Percentiles rank a stretch among this genome's conserved stretches.
Evolutionary conservation across 106 monocot species (phyloP).

Genomic region (Dendrobium officinale): DNA sequence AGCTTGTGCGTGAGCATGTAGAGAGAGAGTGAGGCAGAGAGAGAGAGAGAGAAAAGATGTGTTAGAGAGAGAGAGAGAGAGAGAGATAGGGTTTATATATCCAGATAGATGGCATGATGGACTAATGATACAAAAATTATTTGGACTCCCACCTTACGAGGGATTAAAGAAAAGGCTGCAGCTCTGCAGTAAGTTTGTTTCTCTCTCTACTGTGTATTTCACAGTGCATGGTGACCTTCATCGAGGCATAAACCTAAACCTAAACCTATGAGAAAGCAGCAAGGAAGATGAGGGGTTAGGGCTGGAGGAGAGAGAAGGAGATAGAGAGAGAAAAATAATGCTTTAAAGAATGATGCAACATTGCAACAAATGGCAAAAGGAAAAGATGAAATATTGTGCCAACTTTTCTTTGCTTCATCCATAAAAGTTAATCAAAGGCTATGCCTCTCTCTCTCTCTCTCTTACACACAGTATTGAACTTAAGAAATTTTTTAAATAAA

Average conservation of each 20-base stretch:
- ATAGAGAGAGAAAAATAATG: no score
- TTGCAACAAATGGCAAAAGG: no score
- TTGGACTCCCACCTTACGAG: background rate
- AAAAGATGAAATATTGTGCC: no score
- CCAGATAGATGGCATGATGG: background rate
- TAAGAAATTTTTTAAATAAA: no score
- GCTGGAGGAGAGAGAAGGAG: no score
- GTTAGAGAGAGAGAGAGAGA: background rate
- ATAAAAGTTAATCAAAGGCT: no score
- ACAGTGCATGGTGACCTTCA: background rate
- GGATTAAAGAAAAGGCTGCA: conserved; percentile 2
- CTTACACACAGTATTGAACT: no score
- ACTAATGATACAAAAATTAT: background rate
- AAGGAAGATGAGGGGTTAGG: background rate
- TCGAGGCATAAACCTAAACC: background rate
- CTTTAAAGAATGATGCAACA: no score
- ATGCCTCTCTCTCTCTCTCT: no score
- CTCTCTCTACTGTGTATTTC: background rate
- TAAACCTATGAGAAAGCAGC: background rate
- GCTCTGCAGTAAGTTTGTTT: background rate
- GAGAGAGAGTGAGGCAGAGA: background rate
- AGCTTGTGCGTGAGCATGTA: no score
- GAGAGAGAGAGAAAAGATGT: background rate
- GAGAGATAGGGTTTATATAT: background rate
- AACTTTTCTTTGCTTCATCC: no score